Percentiles rank a stretch among this genome's conserved stretches.
These are phyloP conservation scores for Aspergillus olivimuriae DNA, from an alignment of 495 filamentous ascomycete species.

Conservation along the genomic window DNA sequence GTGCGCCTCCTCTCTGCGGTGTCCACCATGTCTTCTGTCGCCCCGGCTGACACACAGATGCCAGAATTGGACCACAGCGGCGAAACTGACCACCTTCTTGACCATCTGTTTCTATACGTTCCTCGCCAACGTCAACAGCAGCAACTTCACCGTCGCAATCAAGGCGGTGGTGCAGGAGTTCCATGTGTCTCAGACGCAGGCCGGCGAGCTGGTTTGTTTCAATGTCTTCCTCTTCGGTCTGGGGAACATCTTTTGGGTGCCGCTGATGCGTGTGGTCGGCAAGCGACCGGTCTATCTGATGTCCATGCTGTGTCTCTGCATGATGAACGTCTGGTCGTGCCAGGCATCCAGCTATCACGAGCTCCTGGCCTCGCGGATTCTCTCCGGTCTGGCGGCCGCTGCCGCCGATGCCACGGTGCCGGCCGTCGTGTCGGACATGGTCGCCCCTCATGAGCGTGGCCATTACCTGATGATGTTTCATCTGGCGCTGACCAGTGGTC, in stretches of 20 bases:
- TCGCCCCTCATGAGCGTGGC: conserved; percentile 25
- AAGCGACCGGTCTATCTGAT: conserved; percentile 27
- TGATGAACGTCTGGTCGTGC: conserved; percentile 28
- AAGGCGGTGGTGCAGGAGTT: conserved; percentile 24
- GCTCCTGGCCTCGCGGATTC: conserved; percentile 24
- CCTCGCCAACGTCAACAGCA: conserved; percentile 27
- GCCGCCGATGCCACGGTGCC: conserved; percentile 29
- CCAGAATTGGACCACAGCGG: conserved; percentile 22
- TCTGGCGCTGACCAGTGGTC: conserved; percentile 21
- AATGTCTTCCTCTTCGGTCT: conserved; percentile 29
- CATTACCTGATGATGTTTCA: conserved; percentile 34
- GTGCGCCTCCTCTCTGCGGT: conserved; percentile 1
- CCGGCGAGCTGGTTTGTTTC: conserved; percentile 24
- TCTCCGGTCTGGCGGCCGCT: conserved; percentile 21
- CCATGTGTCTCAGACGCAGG: conserved; percentile 19
- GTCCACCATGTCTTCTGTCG: not conserved
- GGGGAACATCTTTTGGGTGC: conserved; percentile 28
- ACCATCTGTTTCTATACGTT: conserved; percentile 30
- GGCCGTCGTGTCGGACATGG: conserved; percentile 25
- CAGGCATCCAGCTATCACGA: conserved; percentile 18
- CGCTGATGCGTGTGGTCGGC: conserved; percentile 24
- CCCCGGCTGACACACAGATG: not conserved
- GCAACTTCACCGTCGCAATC: conserved; percentile 29
- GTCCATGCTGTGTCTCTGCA: conserved; percentile 17
- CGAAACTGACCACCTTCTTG: conserved; percentile 20